Evolutionary conservation across 2,329 filamentous ascomycete genomes (phyloP).

Genomic region (Daldinia sp.): DNA sequence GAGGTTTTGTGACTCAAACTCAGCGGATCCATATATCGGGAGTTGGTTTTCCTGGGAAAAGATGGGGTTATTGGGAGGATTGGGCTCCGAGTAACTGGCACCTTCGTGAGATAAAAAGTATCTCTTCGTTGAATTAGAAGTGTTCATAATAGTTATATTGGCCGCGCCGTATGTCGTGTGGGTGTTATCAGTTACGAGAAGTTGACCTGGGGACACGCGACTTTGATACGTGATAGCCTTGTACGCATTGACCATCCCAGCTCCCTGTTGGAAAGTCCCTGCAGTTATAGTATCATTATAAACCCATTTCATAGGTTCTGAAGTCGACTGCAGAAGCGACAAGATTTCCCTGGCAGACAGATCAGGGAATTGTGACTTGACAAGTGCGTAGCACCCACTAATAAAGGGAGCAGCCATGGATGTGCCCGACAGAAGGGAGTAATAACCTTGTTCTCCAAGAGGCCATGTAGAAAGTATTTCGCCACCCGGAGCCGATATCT

Average conservation of each 20-base stretch:
- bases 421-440: slow-evolving; percentile 53
- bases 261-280: slow-evolving; percentile 52
- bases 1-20: slow-evolving; percentile 39
- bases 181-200: slow-evolving; percentile 40
- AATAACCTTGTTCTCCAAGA: slow-evolving; percentile 48
- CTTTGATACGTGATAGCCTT: slow-evolving; percentile 47
- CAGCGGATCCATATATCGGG: slow-evolving; percentile 43
- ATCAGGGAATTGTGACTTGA: slow-evolving; percentile 51
- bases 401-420: slow-evolving; percentile 55
- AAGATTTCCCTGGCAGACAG: slow-evolving; percentile 48
- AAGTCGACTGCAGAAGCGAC: slow-evolving; percentile 49
- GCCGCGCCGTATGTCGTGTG: slow-evolving; percentile 30
- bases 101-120: slow-evolving; percentile 46
- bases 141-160: slow-evolving; percentile 48
- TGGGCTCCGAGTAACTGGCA: slow-evolving; percentile 44
- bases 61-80: slow-evolving; percentile 34
- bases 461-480: slow-evolving; percentile 54
- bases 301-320: slow-evolving; percentile 47
- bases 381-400: slow-evolving; percentile 52
- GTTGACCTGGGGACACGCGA: slow-evolving; percentile 43
- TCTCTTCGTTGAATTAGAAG: slow-evolving; percentile 33
- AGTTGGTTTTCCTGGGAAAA: slow-evolving; percentile 39
- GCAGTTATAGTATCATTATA: slow-evolving; percentile 49
- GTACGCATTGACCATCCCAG: slow-evolving; percentile 52
- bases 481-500: slow-evolving; percentile 53